These are phyloP conservation scores for Anaeromyces robustus DNA, from an alignment of 192 early-diverging fungal species.

Conservation along the genomic window DNA sequence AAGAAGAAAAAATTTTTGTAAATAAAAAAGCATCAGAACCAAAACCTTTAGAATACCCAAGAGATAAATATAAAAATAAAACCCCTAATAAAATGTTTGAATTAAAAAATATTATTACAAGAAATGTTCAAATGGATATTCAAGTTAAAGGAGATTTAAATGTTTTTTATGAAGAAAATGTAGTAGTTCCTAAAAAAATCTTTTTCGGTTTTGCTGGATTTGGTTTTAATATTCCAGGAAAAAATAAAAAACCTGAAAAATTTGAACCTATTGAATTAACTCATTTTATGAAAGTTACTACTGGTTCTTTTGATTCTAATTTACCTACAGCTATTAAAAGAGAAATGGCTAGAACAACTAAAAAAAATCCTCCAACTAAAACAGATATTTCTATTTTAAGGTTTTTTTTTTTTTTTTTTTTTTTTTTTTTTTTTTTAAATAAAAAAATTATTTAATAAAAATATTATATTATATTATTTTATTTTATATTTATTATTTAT, in stretches of 20 bases:
- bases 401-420: background rate
- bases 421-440: no score
- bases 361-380: constrained; percentile 59
- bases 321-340: constrained; percentile 28
- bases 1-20: background rate
- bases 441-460: constrained; percentile 30
- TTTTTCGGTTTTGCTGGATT: background rate
- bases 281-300: constrained; percentile 48
- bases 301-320: constrained; percentile 34
- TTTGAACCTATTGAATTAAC: background rate
- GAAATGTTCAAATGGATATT: background rate
- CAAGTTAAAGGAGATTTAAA: background rate
- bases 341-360: constrained; percentile 77
- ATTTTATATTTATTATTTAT: no score
- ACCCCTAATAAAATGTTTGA: background rate
- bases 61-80: background rate
- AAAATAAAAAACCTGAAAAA: background rate
- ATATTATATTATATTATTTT: no score
- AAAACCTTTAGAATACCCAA: background rate
- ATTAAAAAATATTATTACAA: background rate
- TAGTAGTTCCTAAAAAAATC: background rate
- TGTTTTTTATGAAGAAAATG: background rate
- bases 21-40: background rate
- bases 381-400: constrained; percentile 55
- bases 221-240: background rate